Base-by-base conservation (phyloP, 2,329 filamentous ascomycete species). In the Fusarium phyllophilum region DNA sequence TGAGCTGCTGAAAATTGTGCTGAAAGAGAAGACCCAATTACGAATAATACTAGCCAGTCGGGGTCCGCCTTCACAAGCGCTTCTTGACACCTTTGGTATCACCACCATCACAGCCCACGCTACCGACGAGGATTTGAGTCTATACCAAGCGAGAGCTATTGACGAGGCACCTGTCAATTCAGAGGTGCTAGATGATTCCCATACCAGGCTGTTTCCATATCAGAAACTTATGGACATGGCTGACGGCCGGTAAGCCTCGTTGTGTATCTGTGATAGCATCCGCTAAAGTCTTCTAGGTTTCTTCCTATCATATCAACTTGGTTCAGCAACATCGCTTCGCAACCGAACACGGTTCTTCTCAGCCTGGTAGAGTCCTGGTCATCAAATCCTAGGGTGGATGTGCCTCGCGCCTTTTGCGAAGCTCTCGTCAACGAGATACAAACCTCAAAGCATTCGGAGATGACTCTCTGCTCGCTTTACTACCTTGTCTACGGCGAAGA, bases 11-110 rank as follows among this genome's bases (percentile, higher is more conserved):
- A 1, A 7, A 4, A 11, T 9, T 14, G n/a, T 66, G 2, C 10
- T 39, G 10, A 9, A 3, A 33, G 7, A 17, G 1, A 8, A 38
- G 1, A 24, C 11, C 0, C 6, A 11, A 3, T 3, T 66, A 2
- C 29, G 14, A 26, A 4, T 66, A 7, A 20, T 66, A 15, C 15
- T 59, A 5, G 22, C 29, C 7, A 39, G 49, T 10, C 18, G 18
- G 1, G 7, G 6, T 13, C 8, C 10, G 10, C 26, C 44, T 1
- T n/a, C 49, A 2, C 5, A 20, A 3, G 1, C 6, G 5, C 6
- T 66, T 1, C 13, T 3, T 14, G 15, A 15, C 1, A 3, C 14
- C 4, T 33, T 18, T 14, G 18, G 31, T 4, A 6, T 33, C 1
- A 8, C 3, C 4, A 11, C 11, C 1, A 22, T 59, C 3, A 12